phyloP scores from a whole-genome alignment of 1,284 basidiomycete species.

The Melanopsichium pennsylvanicum region DNA sequence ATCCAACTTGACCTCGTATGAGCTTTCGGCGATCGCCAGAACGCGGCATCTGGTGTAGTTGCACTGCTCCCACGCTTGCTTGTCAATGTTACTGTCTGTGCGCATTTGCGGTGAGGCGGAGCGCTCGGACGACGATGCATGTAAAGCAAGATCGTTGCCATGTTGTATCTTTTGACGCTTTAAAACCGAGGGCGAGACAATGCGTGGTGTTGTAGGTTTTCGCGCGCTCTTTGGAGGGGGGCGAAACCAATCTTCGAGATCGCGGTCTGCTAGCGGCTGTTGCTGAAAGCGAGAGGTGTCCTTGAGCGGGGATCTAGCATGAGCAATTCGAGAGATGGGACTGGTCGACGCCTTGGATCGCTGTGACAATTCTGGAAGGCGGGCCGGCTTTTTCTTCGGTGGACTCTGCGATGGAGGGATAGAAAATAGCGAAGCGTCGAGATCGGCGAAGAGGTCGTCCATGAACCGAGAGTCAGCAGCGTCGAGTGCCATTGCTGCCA shows the following conservation, averaged over 20 bases:
- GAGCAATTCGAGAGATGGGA: not conserved
- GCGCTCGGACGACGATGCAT: not conserved
- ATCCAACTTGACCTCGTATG: slow-evolving; percentile 5
- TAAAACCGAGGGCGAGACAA: slow-evolving; percentile 11
- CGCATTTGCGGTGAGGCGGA: no score
- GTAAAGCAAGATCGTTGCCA: not conserved
- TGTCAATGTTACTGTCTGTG: no score
- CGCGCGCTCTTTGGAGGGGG: slow-evolving; percentile 1
- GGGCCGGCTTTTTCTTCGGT: slow-evolving; percentile 17
- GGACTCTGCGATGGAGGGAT: slow-evolving; percentile 40
- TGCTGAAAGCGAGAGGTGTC: slow-evolving; percentile 21
- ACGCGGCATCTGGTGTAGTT: slow-evolving; percentile 30
- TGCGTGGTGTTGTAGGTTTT: not conserved
- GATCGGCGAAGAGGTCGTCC: slow-evolving; percentile 44
- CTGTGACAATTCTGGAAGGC: not conserved
- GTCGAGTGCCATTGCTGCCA: slow-evolving; percentile 26
- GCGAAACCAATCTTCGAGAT: slow-evolving; percentile 21
- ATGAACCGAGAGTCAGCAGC: slow-evolving; percentile 36
- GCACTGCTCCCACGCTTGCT: slow-evolving; percentile 7
- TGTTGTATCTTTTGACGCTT: slow-evolving; percentile 31
- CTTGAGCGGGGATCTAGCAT: slow-evolving; percentile 12
- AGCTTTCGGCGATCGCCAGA: slow-evolving; percentile 15
- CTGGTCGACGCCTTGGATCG: not conserved
- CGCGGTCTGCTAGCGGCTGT: slow-evolving; percentile 6
- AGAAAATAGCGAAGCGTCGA: slow-evolving; percentile 41